Evolutionary conservation across 164 flowering plant species (phyloP).

Genomic region (Umbilicus rupestris): DNA sequence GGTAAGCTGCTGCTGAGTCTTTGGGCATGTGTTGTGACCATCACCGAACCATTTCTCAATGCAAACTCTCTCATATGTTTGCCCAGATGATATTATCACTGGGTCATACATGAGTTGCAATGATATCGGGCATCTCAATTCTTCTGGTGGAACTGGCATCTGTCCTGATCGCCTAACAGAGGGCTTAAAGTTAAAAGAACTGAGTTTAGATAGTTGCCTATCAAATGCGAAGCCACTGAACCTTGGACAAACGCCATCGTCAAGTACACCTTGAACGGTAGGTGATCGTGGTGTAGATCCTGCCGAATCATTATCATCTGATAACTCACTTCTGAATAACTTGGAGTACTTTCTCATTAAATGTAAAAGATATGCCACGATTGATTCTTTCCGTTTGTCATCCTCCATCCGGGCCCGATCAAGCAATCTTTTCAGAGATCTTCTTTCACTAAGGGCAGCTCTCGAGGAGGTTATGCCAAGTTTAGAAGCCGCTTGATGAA

Average conservation of each 20-base stretch:
- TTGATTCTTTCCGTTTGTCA: conserved; percentile 94
- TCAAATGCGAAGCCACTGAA: conserved; percentile 52
- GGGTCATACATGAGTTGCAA: conserved; percentile 97
- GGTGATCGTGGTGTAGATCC: conserved; percentile 97
- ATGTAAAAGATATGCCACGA: conserved; percentile 84
- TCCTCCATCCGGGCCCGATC: conserved; percentile 81
- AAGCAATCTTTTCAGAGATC: conserved; percentile 80
- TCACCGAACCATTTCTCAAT: conserved; percentile 98
- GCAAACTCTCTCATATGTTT: conserved; percentile 90
- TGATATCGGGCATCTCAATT: conserved; percentile 92
- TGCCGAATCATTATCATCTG: conserved; percentile 97
- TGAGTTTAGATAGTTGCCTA: conserved; percentile 61
- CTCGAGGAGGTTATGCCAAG: conserved; percentile 91
- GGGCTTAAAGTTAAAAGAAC: conserved; percentile 72
- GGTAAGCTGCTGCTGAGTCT: conserved; percentile 80
- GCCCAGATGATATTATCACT: conserved; percentile 90
- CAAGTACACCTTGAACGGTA: conserved; percentile 54
- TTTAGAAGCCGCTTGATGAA: conserved; percentile 82
- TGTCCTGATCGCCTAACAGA: conserved; percentile 45
- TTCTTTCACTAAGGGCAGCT: conserved; percentile 86
- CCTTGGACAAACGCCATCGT: conserved; percentile 36
- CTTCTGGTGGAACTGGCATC: conserved; percentile 82
- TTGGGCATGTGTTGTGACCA: conserved; percentile 91
- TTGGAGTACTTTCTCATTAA: conserved; percentile 95
- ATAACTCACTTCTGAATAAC: conserved; percentile 70